Percentiles rank a stretch among this genome's conserved stretches.
Evolutionary conservation across 768 basidiomycete species (phyloP).

Genomic region (Astraeus odoratus): DNA sequence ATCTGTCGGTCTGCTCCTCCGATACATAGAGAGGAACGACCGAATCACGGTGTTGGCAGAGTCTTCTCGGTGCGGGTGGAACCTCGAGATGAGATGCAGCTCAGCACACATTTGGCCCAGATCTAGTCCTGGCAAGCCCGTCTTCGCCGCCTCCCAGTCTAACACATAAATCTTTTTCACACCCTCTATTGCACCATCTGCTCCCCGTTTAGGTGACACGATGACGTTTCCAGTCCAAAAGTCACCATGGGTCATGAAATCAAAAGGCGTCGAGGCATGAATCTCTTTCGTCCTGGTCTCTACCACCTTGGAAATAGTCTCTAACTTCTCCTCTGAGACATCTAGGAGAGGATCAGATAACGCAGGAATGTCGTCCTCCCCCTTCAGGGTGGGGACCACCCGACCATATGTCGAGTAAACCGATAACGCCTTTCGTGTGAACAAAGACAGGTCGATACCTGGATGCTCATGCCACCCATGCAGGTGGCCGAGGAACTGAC

Average conservation of each 20-base stretch:
- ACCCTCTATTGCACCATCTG: slow-evolving; percentile 16
- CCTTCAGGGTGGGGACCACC: slow-evolving; percentile 33
- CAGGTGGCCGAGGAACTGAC: slow-evolving; percentile 44
- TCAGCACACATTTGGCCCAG: slow-evolving; percentile 63
- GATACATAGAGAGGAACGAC: slow-evolving; percentile 44
- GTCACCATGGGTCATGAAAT: slow-evolving; percentile 39
- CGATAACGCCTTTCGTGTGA: slow-evolving; percentile 36
- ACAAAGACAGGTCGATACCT: slow-evolving; percentile 26
- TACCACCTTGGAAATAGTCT: slow-evolving; percentile 27
- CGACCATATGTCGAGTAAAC: slow-evolving; percentile 39
- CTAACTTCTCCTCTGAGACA: slow-evolving; percentile 30
- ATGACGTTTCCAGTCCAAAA: slow-evolving; percentile 71
- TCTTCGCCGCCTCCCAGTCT: slow-evolving; percentile 61
- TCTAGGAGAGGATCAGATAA: slow-evolving; percentile 38
- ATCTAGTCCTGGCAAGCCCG: slow-evolving; percentile 51
- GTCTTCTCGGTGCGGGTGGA: slow-evolving; percentile 34
- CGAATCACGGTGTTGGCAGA: slow-evolving; percentile 32
- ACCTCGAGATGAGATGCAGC: slow-evolving; percentile 42
- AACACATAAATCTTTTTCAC: slow-evolving; percentile 42
- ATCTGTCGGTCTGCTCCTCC: slow-evolving; percentile 17
- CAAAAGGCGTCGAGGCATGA: slow-evolving; percentile 17
- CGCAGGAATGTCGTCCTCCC: slow-evolving; percentile 25
- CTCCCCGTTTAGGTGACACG: slow-evolving; percentile 29
- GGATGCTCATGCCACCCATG: slow-evolving; percentile 41
- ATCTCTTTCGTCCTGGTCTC: slow-evolving; percentile 26